These are phyloP conservation scores for Stramenopiles sp. DNA, from an alignment of 352 stramenopile genomes.

Conservation along the genomic window DNA sequence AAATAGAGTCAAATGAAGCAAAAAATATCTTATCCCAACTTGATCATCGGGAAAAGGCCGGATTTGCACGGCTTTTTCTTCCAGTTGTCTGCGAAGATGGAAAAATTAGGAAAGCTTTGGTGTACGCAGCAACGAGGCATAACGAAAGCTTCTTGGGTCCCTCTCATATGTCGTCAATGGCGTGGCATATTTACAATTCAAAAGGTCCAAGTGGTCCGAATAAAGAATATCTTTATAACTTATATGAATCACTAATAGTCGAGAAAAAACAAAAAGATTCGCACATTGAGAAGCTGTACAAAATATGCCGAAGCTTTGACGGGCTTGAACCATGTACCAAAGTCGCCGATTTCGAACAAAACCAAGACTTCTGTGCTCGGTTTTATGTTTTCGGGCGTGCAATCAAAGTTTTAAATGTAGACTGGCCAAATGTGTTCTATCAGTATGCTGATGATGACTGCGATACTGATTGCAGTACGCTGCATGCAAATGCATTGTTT, in stretches of 20 bases:
- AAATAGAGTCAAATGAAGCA: conserved; percentile 50
- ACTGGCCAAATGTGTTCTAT: no score
- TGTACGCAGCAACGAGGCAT: conserved; percentile 56
- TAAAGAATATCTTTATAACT: conserved; percentile 53
- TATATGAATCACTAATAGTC: conserved; percentile 25
- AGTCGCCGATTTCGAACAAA: no score
- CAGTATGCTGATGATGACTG: no score
- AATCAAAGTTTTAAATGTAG: no score
- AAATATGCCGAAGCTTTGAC: no score
- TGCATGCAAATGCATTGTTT: no score
- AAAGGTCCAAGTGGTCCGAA: conserved; percentile 47
- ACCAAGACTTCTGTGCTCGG: no score
- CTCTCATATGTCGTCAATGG: conserved; percentile 42
- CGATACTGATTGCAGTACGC: no score
- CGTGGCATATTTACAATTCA: conserved; percentile 36
- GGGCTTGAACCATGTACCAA: no score
- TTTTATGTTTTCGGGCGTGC: no score
- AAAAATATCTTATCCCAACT: conserved; percentile 45
- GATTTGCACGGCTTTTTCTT: conserved; percentile 49
- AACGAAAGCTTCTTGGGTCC: conserved; percentile 58
- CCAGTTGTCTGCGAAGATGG: conserved; percentile 50
- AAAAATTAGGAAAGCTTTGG: conserved; percentile 37
- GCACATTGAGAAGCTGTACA: no score
- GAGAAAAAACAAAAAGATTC: no score
- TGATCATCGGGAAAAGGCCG: conserved; percentile 50